Percentiles rank a stretch among this genome's conserved stretches.
Conservation (phyloP, 805 yeast species). For the Cyberlindnera maclurae region DNA sequence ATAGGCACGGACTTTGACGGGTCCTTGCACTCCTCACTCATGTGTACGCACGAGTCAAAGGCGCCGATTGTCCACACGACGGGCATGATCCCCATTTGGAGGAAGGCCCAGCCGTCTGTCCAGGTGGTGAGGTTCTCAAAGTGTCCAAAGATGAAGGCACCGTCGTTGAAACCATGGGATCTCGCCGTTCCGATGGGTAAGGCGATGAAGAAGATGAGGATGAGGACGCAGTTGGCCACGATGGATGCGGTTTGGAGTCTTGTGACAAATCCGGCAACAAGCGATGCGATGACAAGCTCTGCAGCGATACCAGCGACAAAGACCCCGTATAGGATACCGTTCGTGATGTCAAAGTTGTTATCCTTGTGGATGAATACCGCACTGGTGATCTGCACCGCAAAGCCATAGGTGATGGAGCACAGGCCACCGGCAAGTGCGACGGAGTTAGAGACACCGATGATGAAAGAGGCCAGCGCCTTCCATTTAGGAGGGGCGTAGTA, state of each 20-base stretch:
- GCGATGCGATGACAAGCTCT: constrained; percentile 42
- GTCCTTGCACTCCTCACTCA: constrained; percentile 61
- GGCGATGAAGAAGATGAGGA: constrained; percentile 42
- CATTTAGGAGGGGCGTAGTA: constrained; percentile 48
- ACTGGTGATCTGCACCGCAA: constrained; percentile 46
- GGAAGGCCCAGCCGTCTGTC: constrained; percentile 50
- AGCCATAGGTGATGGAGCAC: constrained; percentile 60
- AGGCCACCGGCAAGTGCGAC: constrained; percentile 55
- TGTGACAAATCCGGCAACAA: constrained; percentile 47
- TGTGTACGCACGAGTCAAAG: constrained; percentile 63
- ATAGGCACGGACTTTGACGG: constrained; percentile 57
- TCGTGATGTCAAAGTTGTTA: constrained; percentile 43
- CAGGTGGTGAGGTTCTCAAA: constrained; percentile 43
- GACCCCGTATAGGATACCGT: constrained; percentile 50
- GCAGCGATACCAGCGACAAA: constrained; percentile 49
- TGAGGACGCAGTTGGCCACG: constrained; percentile 40
- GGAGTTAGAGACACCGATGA: constrained; percentile 58
- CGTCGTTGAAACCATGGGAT: constrained; percentile 32
- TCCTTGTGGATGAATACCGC: constrained; percentile 39
- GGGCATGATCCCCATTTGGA: constrained; percentile 48
- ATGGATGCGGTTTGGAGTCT: constrained; percentile 50
- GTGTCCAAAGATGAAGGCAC: constrained; percentile 46
- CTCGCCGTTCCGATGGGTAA: constrained; percentile 44
- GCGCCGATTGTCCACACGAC: constrained; percentile 73
- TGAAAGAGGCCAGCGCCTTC: constrained; percentile 43